phyloP scores from a whole-genome alignment of 495 filamentous ascomycete species.

The Halenospora varia region DNA sequence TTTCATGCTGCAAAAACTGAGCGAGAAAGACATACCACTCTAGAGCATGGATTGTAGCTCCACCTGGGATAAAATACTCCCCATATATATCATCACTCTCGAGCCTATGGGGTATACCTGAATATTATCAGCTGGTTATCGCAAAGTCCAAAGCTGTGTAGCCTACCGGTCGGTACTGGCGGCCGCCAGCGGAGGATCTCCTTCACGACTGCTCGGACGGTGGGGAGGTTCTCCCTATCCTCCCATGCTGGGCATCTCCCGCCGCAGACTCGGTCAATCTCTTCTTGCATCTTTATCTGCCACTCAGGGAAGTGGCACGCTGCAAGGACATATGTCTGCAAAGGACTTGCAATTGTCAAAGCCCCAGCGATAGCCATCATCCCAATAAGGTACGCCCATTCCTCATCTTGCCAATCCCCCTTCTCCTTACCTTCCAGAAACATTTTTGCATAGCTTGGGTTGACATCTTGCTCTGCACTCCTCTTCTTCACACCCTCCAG shows the following conservation, averaged over 20 bases:
- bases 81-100: conserved; percentile 44
- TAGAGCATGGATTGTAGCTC: conserved; percentile 53
- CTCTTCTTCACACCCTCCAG: conserved; percentile 41
- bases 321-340: conserved; percentile 45
- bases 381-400: conserved; percentile 38
- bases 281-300: conserved; percentile 47
- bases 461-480: conserved; percentile 35
- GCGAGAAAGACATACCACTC: conserved; percentile 36
- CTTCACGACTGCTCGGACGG: conserved; percentile 42
- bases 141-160: conserved; percentile 41
- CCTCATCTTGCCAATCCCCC: conserved; percentile 20
- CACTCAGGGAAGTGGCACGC: conserved; percentile 57
- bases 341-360: conserved; percentile 36
- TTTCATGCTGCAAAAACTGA: no score
- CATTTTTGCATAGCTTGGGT: conserved; percentile 24
- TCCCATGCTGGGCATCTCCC: conserved; percentile 46
- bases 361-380: conserved; percentile 41
- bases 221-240: conserved; percentile 41
- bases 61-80: conserved; percentile 49
- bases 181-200: conserved; percentile 53
- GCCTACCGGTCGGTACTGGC: conserved; percentile 43
- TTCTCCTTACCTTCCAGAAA: conserved; percentile 25
- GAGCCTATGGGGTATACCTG: conserved; percentile 39
- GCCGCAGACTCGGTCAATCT: conserved; percentile 53
- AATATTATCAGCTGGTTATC: conserved; percentile 41